A percentile compares a stretch with the other conserved stretches of the same genome.
phyloP scores from a whole-genome alignment of 805 yeast species.

The Candida sithepensis region DNA sequence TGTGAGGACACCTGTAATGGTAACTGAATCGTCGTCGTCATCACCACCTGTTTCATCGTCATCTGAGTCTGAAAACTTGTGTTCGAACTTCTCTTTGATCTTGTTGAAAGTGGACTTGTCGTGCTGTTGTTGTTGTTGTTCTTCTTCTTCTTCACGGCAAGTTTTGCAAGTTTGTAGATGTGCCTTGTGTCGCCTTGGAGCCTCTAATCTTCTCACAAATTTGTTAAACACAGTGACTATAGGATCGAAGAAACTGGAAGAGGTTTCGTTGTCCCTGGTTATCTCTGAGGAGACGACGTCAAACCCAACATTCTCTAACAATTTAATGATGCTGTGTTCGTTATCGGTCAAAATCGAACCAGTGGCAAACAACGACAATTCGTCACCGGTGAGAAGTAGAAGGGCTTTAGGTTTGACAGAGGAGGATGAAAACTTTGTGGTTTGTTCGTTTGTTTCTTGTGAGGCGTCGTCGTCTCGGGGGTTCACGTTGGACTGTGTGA shows the following conservation, averaged over 20 bases:
- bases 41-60: constrained; percentile 8
- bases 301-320: constrained; percentile 36
- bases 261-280: constrained; percentile 5
- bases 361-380: constrained; percentile 28
- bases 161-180: constrained; percentile 41
- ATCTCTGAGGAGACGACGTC: constrained; percentile 23
- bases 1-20: constrained; percentile 16
- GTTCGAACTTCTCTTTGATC: constrained; percentile 8
- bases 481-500: constrained; percentile 14
- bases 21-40: constrained; percentile 23
- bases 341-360: constrained; percentile 14
- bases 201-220: constrained; percentile 19
- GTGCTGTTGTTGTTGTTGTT: no score
- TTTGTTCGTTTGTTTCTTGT: not conserved
- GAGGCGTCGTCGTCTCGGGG: constrained; percentile 5
- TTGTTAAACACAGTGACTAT: constrained; percentile 11
- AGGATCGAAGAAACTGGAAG: constrained; percentile 14
- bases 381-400: constrained; percentile 23
- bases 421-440: not conserved
- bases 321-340: constrained; percentile 26
- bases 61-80: constrained; percentile 1
- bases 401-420: constrained; percentile 15
- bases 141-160: constrained; percentile 33
- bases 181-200: constrained; percentile 19
- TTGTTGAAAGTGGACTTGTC: constrained; percentile 2